phyloP scores from a whole-genome alignment of 768 basidiomycete species.

The Symmetrospora coprosmae region DNA sequence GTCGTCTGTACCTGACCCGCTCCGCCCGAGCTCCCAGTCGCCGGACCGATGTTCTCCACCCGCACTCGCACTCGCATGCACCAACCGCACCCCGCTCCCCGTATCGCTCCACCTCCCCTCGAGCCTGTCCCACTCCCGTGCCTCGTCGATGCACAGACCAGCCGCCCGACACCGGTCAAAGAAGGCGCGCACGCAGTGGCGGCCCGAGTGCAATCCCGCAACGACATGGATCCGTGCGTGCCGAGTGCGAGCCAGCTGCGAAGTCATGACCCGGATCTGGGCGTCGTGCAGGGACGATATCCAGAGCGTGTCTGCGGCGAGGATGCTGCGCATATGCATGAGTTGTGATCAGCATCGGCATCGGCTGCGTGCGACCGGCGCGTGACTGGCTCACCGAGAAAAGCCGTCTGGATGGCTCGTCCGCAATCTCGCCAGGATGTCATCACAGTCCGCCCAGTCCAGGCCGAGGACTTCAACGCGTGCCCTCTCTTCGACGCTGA shows the following conservation, averaged over 20 bases:
- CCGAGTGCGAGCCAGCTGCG: background rate
- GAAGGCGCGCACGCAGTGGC: background rate
- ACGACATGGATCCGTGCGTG: background rate
- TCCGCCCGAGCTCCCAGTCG: too few relatives aligned
- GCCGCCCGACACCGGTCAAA: too few relatives aligned
- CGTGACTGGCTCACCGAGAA: background rate
- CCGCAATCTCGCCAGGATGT: background rate
- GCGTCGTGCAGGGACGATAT: slow-evolving; percentile 1
- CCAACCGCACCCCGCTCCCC: background rate
- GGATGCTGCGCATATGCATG: background rate
- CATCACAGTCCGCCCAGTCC: slow-evolving; percentile 5
- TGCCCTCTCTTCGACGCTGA: background rate
- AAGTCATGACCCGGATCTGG: background rate
- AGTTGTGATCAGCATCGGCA: background rate
- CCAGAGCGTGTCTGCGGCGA: slow-evolving; percentile 15
- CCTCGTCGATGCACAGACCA: too few relatives aligned
- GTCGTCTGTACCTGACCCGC: too few relatives aligned
- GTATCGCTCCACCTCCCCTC: background rate
- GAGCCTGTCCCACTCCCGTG: background rate
- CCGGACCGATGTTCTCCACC: too few relatives aligned
- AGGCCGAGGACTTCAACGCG: background rate
- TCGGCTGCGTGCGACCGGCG: background rate
- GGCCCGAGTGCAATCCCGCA: slow-evolving; percentile 11
- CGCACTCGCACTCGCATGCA: too few relatives aligned
- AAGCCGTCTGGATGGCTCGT: slow-evolving; percentile 6